A percentile compares a stretch with the other conserved stretches of the same genome.
Evolutionary conservation across 257 asterid genomes (phyloP).

Genomic region (Scutellaria galericulata): DNA sequence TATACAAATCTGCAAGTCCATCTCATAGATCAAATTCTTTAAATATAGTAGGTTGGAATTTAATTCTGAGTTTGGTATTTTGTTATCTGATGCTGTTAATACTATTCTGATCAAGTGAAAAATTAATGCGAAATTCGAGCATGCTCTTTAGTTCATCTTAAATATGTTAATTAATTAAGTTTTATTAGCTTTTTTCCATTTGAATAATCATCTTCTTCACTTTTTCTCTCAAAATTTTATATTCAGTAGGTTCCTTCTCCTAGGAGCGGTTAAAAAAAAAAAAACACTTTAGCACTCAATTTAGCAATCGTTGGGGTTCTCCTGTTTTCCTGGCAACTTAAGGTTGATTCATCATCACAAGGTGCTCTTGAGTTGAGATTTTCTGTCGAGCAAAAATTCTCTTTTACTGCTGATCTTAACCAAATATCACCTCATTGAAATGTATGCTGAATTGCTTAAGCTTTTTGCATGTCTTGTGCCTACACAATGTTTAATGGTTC

Average conservation of each 20-base stretch:
- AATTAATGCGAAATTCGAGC: no score
- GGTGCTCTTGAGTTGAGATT: constrained; percentile 2
- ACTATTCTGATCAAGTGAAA: no score
- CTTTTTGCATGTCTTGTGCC: not conserved
- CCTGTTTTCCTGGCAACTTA: not conserved
- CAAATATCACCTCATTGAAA: constrained; percentile 19
- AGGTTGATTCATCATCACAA: not conserved
- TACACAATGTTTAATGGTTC: not conserved
- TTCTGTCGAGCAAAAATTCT: not conserved
- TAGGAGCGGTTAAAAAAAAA: no score
- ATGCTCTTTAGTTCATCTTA: no score
- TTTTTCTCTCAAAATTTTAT: no score
- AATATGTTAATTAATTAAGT: no score
- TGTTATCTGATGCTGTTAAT: no score
- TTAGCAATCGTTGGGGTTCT: not conserved
- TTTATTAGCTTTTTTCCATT: no score
- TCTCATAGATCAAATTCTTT: not conserved
- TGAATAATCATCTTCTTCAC: no score
- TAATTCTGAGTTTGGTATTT: no score
- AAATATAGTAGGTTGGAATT: not conserved
- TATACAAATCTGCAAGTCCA: not conserved
- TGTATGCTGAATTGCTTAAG: constrained; percentile 12
- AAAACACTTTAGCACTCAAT: not conserved
- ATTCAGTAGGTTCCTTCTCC: no score
- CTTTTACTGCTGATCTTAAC: not conserved